Evolutionary conservation across 169 alveolate species (phyloP), one percentile per base, ranked within the genome.

Genomic region (Plasmodium vinckei): DNA sequence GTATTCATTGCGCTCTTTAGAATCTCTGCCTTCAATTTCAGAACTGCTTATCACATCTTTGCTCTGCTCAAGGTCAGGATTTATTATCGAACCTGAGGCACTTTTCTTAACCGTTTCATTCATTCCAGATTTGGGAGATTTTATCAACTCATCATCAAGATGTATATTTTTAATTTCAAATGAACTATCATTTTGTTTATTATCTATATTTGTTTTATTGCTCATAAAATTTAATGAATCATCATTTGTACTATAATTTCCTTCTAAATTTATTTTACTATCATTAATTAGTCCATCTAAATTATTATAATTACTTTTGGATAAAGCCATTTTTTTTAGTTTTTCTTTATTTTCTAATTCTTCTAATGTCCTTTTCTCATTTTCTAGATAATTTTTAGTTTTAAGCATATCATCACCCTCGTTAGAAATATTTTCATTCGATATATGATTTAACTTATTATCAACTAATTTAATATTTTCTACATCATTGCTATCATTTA

Each of bases 321-420:
- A n/a, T 19, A 19, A 33, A 3, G 6, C 27, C 17, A 13, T 42
- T 57, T 25, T 72, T 60, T 47, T 42, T 3, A 1, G 42, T 44
- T 49, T 77, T 17, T 65, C 88, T 23, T 64, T 65, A 51, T 21
- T 15, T 19, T 57, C 15, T 39, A 77, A 42, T 21, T 77, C 77
- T 57, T 77, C 88, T 56, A 77, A 39, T 21, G 67, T 77, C n/a
- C 77, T 51, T 33, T 77, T 77, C 33, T 77, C 88, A 61, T 77
- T 77, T 42, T 77, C 88, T 42, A 77, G 21, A 44, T 51, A 77
- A 23, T 77, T 64, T 51, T 51, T 77, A 25, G 77, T 57, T 46
- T 77, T 77, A 47, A 63, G 59, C 47, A 49, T 53, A 17, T 77
- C 88, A 6, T 63, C 21, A 27, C 33, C 9, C 1, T 64, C 54